A percentile compares a stretch with the other conserved stretches of the same genome.
phyloP scores from a whole-genome alignment of 139 green algal genomes.

The Volvox reticuliferus region DNA sequence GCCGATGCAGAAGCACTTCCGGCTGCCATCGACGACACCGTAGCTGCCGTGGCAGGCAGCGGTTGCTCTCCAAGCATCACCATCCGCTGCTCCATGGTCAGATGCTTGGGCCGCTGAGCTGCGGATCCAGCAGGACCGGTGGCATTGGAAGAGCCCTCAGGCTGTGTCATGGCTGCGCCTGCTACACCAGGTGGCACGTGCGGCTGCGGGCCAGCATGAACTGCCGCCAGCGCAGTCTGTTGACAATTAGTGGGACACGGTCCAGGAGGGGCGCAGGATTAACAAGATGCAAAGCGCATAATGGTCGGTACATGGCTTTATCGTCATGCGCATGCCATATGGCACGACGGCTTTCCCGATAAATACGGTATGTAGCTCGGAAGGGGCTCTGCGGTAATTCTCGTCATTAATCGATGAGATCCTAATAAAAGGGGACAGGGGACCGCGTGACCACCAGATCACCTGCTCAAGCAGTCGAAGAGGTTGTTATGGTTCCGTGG shows the following conservation, averaged over 20 bases:
- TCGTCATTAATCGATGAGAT: too few species aligned
- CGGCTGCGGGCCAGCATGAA: conserved; percentile 6
- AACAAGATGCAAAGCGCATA: too few species aligned
- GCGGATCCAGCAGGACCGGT: not conserved
- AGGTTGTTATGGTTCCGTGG: too few species aligned
- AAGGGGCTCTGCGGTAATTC: too few species aligned
- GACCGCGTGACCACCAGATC: too few species aligned
- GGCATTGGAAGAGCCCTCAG: not conserved
- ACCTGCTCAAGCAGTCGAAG: too few species aligned
- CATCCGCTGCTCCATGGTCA: conserved; percentile 78
- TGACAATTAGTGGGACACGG: not conserved
- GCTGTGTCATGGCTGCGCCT: not conserved
- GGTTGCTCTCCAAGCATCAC: conserved; percentile 74
- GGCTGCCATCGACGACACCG: not conserved
- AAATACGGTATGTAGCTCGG: too few species aligned
- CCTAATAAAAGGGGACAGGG: too few species aligned
- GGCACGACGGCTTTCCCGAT: too few species aligned
- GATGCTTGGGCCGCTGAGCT: conserved; percentile 26
- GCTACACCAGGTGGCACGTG: not conserved
- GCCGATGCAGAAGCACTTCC: conserved; percentile 28
- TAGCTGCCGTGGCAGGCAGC: conserved; percentile 51
- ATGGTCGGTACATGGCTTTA: too few species aligned
- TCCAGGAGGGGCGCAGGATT: too few species aligned
- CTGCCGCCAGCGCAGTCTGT: conserved; percentile 21
- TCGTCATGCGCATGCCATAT: too few species aligned